Conservation (phyloP, 2,329 filamentous ascomycete genomes). For the Beauveria medogensis region DNA sequence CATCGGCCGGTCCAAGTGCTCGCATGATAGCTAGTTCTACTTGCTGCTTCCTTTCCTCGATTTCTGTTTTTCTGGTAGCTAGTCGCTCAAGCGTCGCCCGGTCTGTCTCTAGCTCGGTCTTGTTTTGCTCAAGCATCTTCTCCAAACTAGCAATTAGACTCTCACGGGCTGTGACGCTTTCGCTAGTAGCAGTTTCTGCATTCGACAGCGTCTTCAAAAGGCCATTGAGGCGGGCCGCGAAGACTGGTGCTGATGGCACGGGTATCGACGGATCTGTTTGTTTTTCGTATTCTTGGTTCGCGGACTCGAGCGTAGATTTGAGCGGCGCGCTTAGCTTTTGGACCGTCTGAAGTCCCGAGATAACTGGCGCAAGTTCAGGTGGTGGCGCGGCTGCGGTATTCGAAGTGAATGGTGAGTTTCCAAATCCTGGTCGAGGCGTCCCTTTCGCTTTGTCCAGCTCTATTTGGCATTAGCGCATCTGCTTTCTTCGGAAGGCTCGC, state of each 20-base stretch:
- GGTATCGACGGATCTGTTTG: constrained; percentile 62
- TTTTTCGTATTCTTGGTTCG: constrained; percentile 77
- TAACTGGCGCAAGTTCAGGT: constrained; percentile 62
- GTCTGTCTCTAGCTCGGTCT: constrained; percentile 60
- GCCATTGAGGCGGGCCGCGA: constrained; percentile 80
- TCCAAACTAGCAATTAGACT: constrained; percentile 73
- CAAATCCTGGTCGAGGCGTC: constrained; percentile 41
- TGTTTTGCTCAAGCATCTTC: constrained; percentile 69
- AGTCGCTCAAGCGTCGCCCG: constrained; percentile 58
- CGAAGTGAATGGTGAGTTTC: constrained; percentile 55
- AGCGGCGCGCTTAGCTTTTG: constrained; percentile 64
- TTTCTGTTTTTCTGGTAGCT: constrained; percentile 56
- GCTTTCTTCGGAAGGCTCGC: too few species aligned
- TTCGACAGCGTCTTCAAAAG: constrained; percentile 83
- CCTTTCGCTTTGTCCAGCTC: constrained; percentile 56
- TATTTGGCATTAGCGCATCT: constrained; percentile 23
- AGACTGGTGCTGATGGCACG: constrained; percentile 76
- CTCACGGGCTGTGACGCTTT: constrained; percentile 78
- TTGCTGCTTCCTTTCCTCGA: constrained; percentile 75
- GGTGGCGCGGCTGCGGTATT: constrained; percentile 30
- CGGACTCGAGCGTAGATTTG: constrained; percentile 58
- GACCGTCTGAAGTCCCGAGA: constrained; percentile 64
- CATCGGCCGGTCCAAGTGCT: constrained; percentile 58
- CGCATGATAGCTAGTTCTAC: constrained; percentile 90
- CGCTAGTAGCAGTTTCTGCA: constrained; percentile 81